A percentile compares a stretch with the other conserved stretches of the same genome.
Conservation (phyloP, 192 early-diverging fungal genomes). For the Linnemannia elongata region DNA sequence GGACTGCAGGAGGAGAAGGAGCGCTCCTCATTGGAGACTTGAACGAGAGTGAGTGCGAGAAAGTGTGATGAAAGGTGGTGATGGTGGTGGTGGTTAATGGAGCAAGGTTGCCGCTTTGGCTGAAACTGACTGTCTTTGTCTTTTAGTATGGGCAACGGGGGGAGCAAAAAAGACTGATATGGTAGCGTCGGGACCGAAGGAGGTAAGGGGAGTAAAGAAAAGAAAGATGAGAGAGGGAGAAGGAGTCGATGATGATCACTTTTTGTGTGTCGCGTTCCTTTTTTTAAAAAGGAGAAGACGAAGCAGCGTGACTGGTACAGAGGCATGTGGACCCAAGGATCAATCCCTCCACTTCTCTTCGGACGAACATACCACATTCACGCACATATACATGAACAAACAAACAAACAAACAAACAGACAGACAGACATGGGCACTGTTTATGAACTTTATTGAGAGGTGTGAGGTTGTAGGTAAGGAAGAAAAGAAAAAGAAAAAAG, state of each 20-base stretch:
- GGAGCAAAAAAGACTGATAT: neutral
- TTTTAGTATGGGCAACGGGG: neutral
- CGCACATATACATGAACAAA: neutral
- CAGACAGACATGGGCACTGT: neutral
- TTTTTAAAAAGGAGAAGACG: too few relatives aligned
- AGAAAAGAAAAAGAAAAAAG: neutral
- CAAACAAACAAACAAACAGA: neutral
- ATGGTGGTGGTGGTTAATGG: neutral
- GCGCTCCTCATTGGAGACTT: neutral
- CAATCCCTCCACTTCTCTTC: too few relatives aligned
- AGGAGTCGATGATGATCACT: neutral
- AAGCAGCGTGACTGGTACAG: neutral
- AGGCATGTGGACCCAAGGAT: neutral
- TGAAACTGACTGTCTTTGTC: neutral
- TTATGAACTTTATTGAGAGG: neutral
- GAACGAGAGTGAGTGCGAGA: neutral
- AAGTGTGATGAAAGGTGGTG: neutral
- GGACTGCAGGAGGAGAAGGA: slow-evolving; percentile 6
- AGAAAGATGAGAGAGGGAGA: neutral
- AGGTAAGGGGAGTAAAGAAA: neutral
- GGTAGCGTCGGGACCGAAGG: neutral
- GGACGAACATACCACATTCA: neutral
- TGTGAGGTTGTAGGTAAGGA: neutral
- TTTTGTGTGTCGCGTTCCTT: neutral
- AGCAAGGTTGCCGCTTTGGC: neutral